Evolutionary conservation across 352 stramenopile genomes (phyloP), one percentile per base, ranked within the genome.

Genomic region (Phytophthora macrochlamydospora): DNA sequence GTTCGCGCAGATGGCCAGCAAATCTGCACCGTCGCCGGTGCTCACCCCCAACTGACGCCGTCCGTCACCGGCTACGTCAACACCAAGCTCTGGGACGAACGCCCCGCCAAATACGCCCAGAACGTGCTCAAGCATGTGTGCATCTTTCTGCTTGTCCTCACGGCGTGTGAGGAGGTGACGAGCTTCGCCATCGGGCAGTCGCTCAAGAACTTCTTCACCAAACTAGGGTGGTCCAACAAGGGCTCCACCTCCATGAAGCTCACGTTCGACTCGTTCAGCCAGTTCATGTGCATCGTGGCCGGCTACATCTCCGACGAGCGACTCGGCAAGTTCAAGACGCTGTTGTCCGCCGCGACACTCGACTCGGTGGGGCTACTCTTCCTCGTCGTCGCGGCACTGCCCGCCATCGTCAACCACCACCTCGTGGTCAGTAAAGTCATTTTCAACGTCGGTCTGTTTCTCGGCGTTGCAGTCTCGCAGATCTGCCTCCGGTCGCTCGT

Each of bases 181-280:
- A 83, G 76, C 52, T 89, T 83, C 52, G 75, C 72, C 35, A 83
- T 89, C 70, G 71, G 75, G 48, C 76, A 86, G 56, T 77, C 71
- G 4, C 72, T 86, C 51, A 80, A 81, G 57, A 87, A 89, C 65
- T 89, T 88, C 42, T 85, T 89, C 71, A 57, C 79, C 50, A 80
- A 70, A 38, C 59, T 91, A 44, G 75, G 74, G 44, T 91, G 78
- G 79, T 73, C 66, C 55, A 84, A 72, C 64, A 59, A 73, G 43
- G 79, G 80, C 13, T 86, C 73, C 12, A 71, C 80, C 32, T 81
- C 62, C 35, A 79, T 91, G 77, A 87, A 89, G 65, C 77, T 69
- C 42, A 86, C 80, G n/a, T 89, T 76, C 77, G 81, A 81, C 40
- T 87, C 78, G 24, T 73, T 90, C 50, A 83, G 69, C n/a, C 84